These are phyloP conservation scores for Hemileccinum impolitum DNA, from an alignment of 768 basidiomycete genomes.

Conservation along the genomic window DNA sequence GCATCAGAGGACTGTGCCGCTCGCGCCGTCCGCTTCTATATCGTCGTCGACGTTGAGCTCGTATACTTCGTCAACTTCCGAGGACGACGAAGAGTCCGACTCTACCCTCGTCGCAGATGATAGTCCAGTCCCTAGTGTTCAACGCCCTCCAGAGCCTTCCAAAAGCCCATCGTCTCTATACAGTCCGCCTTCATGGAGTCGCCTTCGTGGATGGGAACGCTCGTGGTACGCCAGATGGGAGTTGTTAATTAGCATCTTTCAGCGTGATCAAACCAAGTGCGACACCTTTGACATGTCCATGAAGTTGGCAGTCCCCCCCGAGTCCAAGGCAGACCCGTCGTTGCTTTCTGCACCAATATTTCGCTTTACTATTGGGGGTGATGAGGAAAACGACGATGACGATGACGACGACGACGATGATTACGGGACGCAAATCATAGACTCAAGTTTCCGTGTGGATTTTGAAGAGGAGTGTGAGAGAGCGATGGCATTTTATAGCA, in stretches of 20 bases:
- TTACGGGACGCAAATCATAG: constrained; percentile 21
- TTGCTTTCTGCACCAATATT: constrained; percentile 11
- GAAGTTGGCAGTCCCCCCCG: neutral
- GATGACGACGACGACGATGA: constrained; percentile 26
- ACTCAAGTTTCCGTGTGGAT: constrained; percentile 15
- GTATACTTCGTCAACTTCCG: constrained; percentile 13
- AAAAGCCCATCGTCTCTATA: constrained; percentile 10
- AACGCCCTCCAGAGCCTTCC: neutral
- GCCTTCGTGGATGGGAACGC: constrained; percentile 36
- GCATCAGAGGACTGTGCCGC: constrained; percentile 29
- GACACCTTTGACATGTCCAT: neutral
- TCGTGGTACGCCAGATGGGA: constrained; percentile 57
- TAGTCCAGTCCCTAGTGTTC: constrained; percentile 7
- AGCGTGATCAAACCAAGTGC: constrained; percentile 24
- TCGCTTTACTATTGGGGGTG: constrained; percentile 21
- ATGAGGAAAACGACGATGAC: constrained; percentile 10
- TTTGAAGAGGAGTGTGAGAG: constrained; percentile 27
- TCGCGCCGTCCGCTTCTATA: constrained; percentile 8
- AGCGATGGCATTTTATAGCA: constrained; percentile 24
- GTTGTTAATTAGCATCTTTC: constrained; percentile 43
- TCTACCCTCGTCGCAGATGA: constrained; percentile 55
- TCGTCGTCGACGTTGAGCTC: constrained; percentile 20
- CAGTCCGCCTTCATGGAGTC: constrained; percentile 9
- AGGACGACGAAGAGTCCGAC: constrained; percentile 46
- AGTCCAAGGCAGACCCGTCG: neutral